Base-by-base conservation (phyloP, 352 stramenopile species). In the Pythium volutum region DNA sequence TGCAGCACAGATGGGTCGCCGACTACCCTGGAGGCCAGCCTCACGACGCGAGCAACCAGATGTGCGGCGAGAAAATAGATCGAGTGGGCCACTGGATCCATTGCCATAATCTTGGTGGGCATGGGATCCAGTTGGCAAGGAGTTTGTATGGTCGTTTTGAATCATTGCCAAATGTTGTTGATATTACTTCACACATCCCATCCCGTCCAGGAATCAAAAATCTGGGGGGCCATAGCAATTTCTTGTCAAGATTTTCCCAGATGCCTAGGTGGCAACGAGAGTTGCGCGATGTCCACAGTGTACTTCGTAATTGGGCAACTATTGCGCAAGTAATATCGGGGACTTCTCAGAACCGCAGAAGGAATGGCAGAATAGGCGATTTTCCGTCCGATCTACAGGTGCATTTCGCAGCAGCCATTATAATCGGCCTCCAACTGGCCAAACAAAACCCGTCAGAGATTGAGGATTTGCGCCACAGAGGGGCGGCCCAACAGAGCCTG, bases 41-140 rank as follows among this genome's bases (percentile, higher is more conserved):
- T 36, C 31, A 36, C 10, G 31, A 8, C 29, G 8, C 29, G 41
- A 20, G 42, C 27, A 42, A 43, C 53, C 53, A 59, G 53, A 59
- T 59, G 53, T 27, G 27, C 27, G 10, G 16, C 26, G 14, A 42
- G 53, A 59, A 59, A 59, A 59, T 59, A 59, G 53, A 59, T 59
- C 41, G 53, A 52, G 52, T 59, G 31, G 53, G 39, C 53, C 42
- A 43, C 11, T 49, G 53, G 41, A 42, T 36, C 27, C 8, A 25
- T 23, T 25, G 34, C 18, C 6, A 33, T 49, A 22, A 22, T 31
- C 45, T 15, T 1, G 8, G 15, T 36, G 45, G 31, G 31, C 31
- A 36, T 4, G 31, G 31, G 31, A 29, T 42, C 22, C 29, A 43
- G 48, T 42, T 43, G 33, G 23, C 6, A 39, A 52, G 31, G 31